Percentiles rank a stretch among this genome's conserved stretches.
These are phyloP conservation scores for Stylosanthes scabra DNA, from an alignment of 331 rosid species.

Conservation along the genomic window DNA sequence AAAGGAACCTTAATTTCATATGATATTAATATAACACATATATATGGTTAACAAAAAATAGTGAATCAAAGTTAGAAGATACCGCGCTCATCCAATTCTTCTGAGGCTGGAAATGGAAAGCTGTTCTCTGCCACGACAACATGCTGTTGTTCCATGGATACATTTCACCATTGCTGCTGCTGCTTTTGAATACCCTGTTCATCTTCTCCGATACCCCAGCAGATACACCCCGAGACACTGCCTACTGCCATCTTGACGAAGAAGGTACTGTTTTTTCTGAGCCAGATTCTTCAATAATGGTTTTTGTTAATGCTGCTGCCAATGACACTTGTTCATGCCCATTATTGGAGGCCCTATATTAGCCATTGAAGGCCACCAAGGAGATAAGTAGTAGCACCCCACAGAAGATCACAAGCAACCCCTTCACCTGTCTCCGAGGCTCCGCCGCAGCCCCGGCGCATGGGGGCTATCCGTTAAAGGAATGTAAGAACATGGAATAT, in stretches of 20 bases:
- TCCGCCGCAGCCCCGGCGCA: background rate
- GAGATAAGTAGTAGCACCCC: slow-evolving; percentile 53
- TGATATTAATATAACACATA: too few relatives aligned
- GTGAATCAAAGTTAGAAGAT: background rate
- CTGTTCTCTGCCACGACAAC: slow-evolving; percentile 92
- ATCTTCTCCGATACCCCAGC: slow-evolving; percentile 81
- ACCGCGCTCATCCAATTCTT: slow-evolving; percentile 97
- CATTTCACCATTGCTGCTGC: background rate
- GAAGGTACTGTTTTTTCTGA: background rate
- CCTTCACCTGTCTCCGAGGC: slow-evolving; percentile 38
- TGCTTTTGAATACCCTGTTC: slow-evolving; percentile 30
- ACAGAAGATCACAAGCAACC: slow-evolving; percentile 28
- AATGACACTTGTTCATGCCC: background rate
- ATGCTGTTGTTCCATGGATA: slow-evolving; percentile 80
- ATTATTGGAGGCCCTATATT: background rate
- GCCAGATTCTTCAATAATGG: background rate
- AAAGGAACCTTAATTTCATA: too few relatives aligned
- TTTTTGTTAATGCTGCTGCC: background rate
- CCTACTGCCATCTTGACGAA: background rate
- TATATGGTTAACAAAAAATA: too few relatives aligned
- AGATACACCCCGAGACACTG: slow-evolving; percentile 61
- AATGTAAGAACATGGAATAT: slow-evolving; percentile 49
- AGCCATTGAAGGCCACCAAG: slow-evolving; percentile 42
- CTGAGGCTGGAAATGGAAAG: slow-evolving; percentile 90
- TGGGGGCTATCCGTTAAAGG: slow-evolving; percentile 46